Evolutionary conservation across 2,329 filamentous ascomycete genomes (phyloP).

Genomic region (Fonsecaea pugnacius): DNA sequence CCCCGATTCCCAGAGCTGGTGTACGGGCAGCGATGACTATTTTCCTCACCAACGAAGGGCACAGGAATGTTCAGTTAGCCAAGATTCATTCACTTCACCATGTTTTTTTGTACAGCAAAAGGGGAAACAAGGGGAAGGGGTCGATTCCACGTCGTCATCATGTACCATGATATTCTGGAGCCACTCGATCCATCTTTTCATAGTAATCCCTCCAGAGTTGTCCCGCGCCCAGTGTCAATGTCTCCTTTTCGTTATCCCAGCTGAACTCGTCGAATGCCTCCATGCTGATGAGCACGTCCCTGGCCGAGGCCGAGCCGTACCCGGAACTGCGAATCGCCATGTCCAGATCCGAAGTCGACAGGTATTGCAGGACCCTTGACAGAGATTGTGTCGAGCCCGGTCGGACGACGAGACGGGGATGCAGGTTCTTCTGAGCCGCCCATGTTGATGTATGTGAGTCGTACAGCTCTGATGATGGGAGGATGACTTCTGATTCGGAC

Average conservation of each 20-base stretch:
- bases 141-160: background rate
- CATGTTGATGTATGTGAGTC: conserved; percentile 38
- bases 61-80: background rate
- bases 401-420: conserved; percentile 44
- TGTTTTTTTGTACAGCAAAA: too few relatives aligned
- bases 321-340: conserved; percentile 46
- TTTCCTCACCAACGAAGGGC: background rate
- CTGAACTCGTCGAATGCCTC: conserved; percentile 45
- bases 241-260: conserved; percentile 41
- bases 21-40: conserved; percentile 44
- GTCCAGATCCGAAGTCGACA: conserved; percentile 43
- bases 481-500: conserved; percentile 7
- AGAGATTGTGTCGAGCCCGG: conserved; percentile 41
- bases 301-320: conserved; percentile 44
- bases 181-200: conserved; percentile 41
- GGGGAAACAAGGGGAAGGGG: background rate
- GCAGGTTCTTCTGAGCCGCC: conserved; percentile 42
- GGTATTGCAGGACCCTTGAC: conserved; percentile 39
- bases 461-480: conserved; percentile 28
- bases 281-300: conserved; percentile 46
- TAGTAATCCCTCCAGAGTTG: conserved; percentile 47
- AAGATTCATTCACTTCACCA: background rate
- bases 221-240: conserved; percentile 44
- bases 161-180: conserved; percentile 43
- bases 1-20: conserved; percentile 47